Conservation (phyloP, 768 basidiomycete species). For the Trametes cubensis region DNA sequence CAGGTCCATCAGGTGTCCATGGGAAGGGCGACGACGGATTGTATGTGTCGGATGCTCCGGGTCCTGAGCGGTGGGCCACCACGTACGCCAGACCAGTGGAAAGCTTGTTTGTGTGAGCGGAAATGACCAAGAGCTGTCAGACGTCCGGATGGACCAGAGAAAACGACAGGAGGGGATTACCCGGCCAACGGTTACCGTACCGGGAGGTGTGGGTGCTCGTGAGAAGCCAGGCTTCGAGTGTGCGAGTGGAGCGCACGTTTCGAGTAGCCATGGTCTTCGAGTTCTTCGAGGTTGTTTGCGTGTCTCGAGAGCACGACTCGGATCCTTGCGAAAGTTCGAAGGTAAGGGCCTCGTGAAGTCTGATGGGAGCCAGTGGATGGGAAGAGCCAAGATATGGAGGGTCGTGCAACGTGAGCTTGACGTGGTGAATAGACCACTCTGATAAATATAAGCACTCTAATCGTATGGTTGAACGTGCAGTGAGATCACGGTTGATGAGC, state of each 20-base stretch:
- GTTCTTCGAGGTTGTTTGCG: constrained; percentile 3
- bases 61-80: not conserved
- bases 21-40: constrained; percentile 3
- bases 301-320: not conserved
- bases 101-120: constrained; percentile 7
- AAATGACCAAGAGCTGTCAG: not conserved
- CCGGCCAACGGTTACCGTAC: constrained; percentile 9
- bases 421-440: too few species aligned
- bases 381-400: not conserved
- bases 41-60: constrained; percentile 7
- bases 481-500: too few species aligned
- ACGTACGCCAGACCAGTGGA: not conserved
- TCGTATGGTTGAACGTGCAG: too few species aligned
- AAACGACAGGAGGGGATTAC: not conserved
- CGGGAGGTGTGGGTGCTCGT: not conserved
- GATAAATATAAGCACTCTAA: too few species aligned
- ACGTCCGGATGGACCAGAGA: constrained; percentile 4
- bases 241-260: constrained; percentile 1
- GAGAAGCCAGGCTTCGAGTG: constrained; percentile 4
- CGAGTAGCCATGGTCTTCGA: not conserved
- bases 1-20: not conserved
- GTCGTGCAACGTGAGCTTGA: not conserved
- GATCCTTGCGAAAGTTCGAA: not conserved
- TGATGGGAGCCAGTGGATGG: not conserved
- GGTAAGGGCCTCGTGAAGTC: not conserved